Evolutionary conservation across 1,284 basidiomycete genomes (phyloP).

Genomic region (Ceratobasidium sp.): DNA sequence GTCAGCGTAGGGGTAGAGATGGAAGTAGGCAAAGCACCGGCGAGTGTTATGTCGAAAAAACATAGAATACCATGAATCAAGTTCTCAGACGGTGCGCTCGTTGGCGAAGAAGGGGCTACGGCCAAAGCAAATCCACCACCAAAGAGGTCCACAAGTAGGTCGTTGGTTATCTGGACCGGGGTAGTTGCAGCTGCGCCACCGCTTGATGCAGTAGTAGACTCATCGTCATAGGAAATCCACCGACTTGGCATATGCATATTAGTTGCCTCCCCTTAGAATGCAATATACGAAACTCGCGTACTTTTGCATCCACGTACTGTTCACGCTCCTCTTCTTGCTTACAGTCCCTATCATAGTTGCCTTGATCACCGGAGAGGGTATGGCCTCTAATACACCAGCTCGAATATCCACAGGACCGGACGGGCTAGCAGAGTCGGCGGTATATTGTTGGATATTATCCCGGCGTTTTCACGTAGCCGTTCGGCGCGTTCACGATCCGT

Average conservation of each 20-base stretch:
- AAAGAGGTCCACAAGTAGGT: constrained; percentile 95
- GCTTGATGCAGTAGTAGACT: constrained; percentile 64
- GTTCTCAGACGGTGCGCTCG: constrained; percentile 60
- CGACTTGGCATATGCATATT: too few species aligned
- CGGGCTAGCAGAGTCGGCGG: constrained; percentile 93
- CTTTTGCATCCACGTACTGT: constrained; percentile 83
- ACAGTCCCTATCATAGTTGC: constrained; percentile 94
- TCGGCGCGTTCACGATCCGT: constrained; percentile 81
- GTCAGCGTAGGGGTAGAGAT: constrained; percentile 57
- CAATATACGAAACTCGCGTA: constrained; percentile 70
- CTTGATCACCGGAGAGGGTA: constrained; percentile 98
- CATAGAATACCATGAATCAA: constrained; percentile 93
- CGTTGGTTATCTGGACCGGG: constrained; percentile 79
- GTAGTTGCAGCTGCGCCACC: constrained; percentile 50
- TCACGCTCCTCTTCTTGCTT: constrained; percentile 94
- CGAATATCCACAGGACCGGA: constrained; percentile 76
- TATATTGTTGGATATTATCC: constrained; percentile 95
- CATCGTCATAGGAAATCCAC: constrained; percentile 86
- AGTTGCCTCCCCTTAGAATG: too few species aligned
- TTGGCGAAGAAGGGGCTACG: constrained; percentile 60
- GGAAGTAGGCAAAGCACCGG: constrained; percentile 53
- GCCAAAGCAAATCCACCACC: constrained; percentile 67
- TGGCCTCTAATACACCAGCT: constrained; percentile 94
- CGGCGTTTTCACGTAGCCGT: constrained; percentile 86
- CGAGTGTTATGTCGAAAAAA: constrained; percentile 75